These are phyloP conservation scores for Symbiodinium natans DNA, from an alignment of 73 alveolate species.

Conservation along the genomic window DNA sequence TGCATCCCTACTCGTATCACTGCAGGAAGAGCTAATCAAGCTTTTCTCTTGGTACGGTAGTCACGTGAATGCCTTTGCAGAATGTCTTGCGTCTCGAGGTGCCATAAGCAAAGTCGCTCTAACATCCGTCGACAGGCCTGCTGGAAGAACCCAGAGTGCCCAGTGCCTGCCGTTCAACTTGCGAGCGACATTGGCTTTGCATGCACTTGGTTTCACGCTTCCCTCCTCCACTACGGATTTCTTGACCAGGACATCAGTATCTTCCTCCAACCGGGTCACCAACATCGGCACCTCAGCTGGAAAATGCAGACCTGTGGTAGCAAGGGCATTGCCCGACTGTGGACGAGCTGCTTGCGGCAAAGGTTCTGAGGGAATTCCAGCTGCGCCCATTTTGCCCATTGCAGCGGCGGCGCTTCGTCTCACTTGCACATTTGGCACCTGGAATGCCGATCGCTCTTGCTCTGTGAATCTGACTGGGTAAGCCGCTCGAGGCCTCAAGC, in stretches of 20 bases:
- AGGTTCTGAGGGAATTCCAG: conserved; percentile 34
- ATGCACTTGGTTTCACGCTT: neutral
- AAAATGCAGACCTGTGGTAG: neutral
- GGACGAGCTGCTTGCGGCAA: neutral
- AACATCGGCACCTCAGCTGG: conserved; percentile 23
- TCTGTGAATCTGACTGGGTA: too few species aligned
- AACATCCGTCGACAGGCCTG: neutral
- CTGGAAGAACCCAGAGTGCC: conserved; percentile 30
- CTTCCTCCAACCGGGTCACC: conserved; percentile 82
- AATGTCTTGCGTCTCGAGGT: too few species aligned
- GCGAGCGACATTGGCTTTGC: neutral
- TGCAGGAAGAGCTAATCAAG: too few species aligned
- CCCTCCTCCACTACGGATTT: conserved; percentile 50
- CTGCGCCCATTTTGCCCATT: conserved; percentile 43
- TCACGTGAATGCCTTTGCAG: too few species aligned
- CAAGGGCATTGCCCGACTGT: neutral
- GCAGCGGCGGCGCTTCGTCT: conserved; percentile 54
- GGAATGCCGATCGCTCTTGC: too few species aligned
- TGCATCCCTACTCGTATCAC: too few species aligned
- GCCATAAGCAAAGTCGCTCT: too few species aligned
- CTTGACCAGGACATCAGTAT: conserved; percentile 32
- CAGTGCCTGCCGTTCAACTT: neutral
- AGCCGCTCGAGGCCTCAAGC: conserved; percentile 20
- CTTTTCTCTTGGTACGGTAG: too few species aligned
- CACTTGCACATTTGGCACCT: conserved; percentile 64